Evolutionary conservation across 164 flowering plant species (phyloP), one percentile per base, ranked within the genome.

Genomic region (Echeveria elegans): DNA sequence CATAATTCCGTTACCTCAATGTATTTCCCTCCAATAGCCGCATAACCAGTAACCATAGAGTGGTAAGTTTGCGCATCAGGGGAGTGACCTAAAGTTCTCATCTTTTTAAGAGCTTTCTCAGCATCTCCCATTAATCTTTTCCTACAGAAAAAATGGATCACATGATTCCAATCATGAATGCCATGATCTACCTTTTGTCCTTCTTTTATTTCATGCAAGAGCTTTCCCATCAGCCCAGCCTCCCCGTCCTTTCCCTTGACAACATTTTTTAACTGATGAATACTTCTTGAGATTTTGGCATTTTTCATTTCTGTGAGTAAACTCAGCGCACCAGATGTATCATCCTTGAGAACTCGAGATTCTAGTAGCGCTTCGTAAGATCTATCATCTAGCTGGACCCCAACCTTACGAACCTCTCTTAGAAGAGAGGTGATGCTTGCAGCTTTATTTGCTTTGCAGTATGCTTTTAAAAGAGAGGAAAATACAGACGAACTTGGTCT

Each of bases 61-160:
- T 92, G 97, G 71, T 86, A 95, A 24, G 99, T 95, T 72, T 89
- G 97, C 41, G 94, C 94, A 81, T 95, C 91, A 48, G 97, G 99
- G 26, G 70, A 53, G 71, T 79, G 88, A 28, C 97, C 99, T 72
- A 88, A 81, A 69, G 86, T 84, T 71, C 75, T 82, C 97, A 95
- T 92, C 77, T 87, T 95, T 82, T 85, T 88, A 72, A 92, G 68
- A 75, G 99, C 97, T 80, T 88, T 95, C 75, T 89, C 89, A 32
- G 99, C 99, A 76, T 95, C 99, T 68, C 85, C 81, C 96, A 95
- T 92, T 66, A 95, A 71, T 77, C 90, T 80, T 80, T 88, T 95
- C 82, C 79, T 89, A 65, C 89, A 76, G 81, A 95, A 95, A 68
- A 95, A 92, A 75, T 95, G 91, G 72, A 95, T 90, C 56, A 88